Conservation (phyloP, 768 basidiomycete species). For the Tylopilus balloui region DNA sequence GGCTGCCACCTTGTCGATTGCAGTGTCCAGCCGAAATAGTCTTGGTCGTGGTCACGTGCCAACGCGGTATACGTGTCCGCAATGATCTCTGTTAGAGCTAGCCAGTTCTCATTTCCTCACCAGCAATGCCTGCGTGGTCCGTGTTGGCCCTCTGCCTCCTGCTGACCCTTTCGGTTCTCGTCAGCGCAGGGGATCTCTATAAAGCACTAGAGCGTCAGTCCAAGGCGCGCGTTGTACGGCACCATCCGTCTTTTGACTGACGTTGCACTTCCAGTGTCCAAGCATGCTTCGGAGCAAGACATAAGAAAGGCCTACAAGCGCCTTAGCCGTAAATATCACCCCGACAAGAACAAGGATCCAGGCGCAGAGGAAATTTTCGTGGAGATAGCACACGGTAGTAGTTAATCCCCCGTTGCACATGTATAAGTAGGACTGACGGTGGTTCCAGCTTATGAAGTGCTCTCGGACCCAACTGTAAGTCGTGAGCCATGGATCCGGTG, state of each 20-base stretch:
- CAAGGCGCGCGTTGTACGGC: constrained; percentile 29
- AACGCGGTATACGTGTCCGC: constrained; percentile 29
- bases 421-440: constrained; percentile 4
- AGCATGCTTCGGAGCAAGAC: constrained; percentile 80
- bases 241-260: constrained; percentile 21
- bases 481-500: neutral
- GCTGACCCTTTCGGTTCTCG: constrained; percentile 28
- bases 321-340: constrained; percentile 84
- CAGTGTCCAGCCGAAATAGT: too few species aligned
- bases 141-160: constrained; percentile 28
- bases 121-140: constrained; percentile 27
- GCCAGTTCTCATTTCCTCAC: neutral
- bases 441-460: constrained; percentile 80
- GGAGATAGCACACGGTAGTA: constrained; percentile 81
- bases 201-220: constrained; percentile 75
- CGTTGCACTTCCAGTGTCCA: constrained; percentile 45
- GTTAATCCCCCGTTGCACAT: neutral
- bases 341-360: constrained; percentile 90
- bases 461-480: constrained; percentile 77
- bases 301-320: constrained; percentile 91
- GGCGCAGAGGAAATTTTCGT: constrained; percentile 84
- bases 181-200: constrained; percentile 69
- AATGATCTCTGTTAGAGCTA: neutral
- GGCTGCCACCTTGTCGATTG: too few species aligned
- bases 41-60: constrained; percentile 23